Conservation (phyloP, 805 yeast genomes). For the Nakazawaea populi region DNA sequence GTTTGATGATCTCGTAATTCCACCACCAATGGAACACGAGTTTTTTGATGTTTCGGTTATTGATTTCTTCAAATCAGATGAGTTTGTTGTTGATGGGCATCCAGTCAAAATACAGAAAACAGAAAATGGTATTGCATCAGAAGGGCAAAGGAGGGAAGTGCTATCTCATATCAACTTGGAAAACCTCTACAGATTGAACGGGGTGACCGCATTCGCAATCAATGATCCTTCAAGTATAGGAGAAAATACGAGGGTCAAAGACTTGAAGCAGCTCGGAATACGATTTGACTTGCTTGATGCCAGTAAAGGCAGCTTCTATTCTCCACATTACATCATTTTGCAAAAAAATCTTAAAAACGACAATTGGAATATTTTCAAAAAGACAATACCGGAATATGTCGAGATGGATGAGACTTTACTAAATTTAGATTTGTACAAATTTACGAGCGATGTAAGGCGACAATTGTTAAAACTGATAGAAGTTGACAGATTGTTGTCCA, state of each 20-base stretch:
- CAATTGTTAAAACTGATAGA: constrained; percentile 15
- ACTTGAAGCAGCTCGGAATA: constrained; percentile 35
- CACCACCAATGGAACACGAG: constrained; percentile 20
- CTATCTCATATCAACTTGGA: constrained; percentile 35
- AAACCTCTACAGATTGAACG: constrained; percentile 41
- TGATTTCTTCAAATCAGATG: constrained; percentile 14
- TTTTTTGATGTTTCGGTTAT: constrained; percentile 23
- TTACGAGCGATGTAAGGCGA: constrained; percentile 19
- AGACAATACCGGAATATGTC: constrained; percentile 27
- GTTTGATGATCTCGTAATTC: constrained; percentile 10
- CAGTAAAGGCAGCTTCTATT: constrained; percentile 22
- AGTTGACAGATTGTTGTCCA: background rate
- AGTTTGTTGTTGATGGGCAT: background rate
- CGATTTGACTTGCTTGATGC: constrained; percentile 40
- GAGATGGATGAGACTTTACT: constrained; percentile 21
- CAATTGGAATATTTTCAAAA: constrained; percentile 26
- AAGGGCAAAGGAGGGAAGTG: constrained; percentile 14
- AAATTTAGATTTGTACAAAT: constrained; percentile 18
- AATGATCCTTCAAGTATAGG: constrained; percentile 24
- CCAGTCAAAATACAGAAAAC: background rate
- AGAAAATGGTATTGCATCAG: background rate
- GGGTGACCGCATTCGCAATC: constrained; percentile 46
- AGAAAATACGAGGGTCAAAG: constrained; percentile 11
- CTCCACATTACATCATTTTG: constrained; percentile 46
- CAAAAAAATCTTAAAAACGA: constrained; percentile 18